Percentiles rank a stretch among this genome's conserved stretches.
Evolutionary conservation across 2,329 filamentous ascomycete species (phyloP).

Genomic region (Biscogniauxia mediterranea): DNA sequence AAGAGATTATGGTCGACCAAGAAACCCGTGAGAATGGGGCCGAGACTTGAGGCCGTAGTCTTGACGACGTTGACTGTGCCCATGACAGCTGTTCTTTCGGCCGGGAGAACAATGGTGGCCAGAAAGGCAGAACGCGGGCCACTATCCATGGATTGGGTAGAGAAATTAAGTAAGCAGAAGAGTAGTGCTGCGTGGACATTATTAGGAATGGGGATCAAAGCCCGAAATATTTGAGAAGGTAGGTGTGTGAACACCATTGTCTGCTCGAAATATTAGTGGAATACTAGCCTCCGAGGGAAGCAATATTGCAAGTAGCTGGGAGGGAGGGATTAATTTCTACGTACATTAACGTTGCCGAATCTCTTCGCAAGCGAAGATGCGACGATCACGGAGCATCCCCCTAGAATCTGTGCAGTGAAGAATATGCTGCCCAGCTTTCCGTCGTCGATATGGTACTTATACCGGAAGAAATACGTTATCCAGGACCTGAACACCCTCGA

Average conservation of each 20-base stretch:
- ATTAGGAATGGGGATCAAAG: conserved; percentile 58
- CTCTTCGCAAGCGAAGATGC: conserved; percentile 54
- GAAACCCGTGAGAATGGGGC: conserved; percentile 63
- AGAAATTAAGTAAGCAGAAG: conserved; percentile 61
- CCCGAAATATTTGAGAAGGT: conserved; percentile 64
- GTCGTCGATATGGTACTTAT: conserved; percentile 46
- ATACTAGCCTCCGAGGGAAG: conserved; percentile 18
- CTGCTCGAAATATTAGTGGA: conserved; percentile 30
- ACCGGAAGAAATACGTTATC: conserved; percentile 57
- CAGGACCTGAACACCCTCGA: conserved; percentile 51
- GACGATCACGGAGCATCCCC: conserved; percentile 50
- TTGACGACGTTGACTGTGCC: conserved; percentile 69
- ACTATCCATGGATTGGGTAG: conserved; percentile 66
- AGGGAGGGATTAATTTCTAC: conserved; percentile 39
- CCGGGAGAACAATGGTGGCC: conserved; percentile 60
- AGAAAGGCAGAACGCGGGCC: conserved; percentile 70
- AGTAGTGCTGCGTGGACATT: conserved; percentile 53
- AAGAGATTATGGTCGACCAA: conserved; percentile 55
- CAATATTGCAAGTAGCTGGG: conserved; percentile 11
- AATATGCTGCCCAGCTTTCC: conserved; percentile 54
- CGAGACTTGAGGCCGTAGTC: conserved; percentile 60
- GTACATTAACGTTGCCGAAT: conserved; percentile 62
- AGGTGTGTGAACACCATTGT: conserved; percentile 77
- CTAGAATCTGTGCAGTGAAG: conserved; percentile 51
- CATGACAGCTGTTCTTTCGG: conserved; percentile 70